phyloP scores from a whole-genome alignment of 2,329 filamentous ascomycete species.

The Ascochyta clinopodiicola region DNA sequence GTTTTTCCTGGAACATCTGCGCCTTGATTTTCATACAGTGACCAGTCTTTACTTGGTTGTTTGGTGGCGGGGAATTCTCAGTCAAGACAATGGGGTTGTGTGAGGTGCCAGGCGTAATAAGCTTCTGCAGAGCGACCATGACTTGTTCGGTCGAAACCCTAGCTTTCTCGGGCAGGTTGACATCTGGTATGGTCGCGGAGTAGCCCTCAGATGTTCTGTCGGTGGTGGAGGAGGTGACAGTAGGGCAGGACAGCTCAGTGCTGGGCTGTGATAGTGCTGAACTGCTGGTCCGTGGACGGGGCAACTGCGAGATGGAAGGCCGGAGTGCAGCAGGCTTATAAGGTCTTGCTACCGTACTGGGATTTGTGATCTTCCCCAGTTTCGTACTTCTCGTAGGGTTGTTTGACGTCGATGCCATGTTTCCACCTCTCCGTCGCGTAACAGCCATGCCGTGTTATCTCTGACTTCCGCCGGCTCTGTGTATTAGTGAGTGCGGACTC shows the following conservation, averaged over 20 bases:
- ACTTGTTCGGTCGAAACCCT: background rate
- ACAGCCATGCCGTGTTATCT: constrained; percentile 13
- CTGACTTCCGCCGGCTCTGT: background rate
- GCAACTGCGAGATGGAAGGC: background rate
- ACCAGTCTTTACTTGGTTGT: background rate
- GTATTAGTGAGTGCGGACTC: too few relatives aligned
- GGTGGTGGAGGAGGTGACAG: constrained; percentile 18
- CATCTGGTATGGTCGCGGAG: too few relatives aligned
- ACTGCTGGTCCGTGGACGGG: background rate
- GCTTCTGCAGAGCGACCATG: background rate
- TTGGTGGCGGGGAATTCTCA: constrained; percentile 19
- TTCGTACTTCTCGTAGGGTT: background rate
- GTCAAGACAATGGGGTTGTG: constrained; percentile 35
- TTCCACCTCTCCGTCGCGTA: constrained; percentile 18
- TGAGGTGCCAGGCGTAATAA: constrained; percentile 18
- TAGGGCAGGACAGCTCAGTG: constrained; percentile 9
- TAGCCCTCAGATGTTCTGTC: background rate
- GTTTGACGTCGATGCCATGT: background rate
- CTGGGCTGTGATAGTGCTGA: background rate
- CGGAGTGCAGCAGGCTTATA: background rate
- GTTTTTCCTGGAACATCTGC: constrained; percentile 20
- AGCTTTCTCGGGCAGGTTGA: background rate
- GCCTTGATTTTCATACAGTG: constrained; percentile 4
- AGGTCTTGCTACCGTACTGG: background rate
- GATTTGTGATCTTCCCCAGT: background rate